These are phyloP conservation scores for Fusarium sp. DNA, from an alignment of 2,329 filamentous ascomycete genomes.

Conservation along the genomic window DNA sequence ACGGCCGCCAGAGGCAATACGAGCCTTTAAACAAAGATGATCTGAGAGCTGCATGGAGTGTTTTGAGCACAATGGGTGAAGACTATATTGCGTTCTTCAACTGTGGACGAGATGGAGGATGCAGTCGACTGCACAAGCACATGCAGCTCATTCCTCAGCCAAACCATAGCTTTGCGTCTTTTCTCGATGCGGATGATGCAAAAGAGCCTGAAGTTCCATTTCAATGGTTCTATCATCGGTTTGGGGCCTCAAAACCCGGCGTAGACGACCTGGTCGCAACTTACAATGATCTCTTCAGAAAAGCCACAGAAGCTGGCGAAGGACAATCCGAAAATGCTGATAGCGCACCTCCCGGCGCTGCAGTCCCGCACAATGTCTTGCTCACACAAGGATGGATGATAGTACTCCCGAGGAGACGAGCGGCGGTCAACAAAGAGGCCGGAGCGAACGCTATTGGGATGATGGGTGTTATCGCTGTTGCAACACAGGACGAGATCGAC, in stretches of 20 bases:
- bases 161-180: not conserved
- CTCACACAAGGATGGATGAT: not conserved
- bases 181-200: accelerated
- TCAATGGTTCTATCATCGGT: not conserved
- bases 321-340: not conserved
- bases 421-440: not conserved
- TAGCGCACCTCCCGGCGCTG: accelerated
- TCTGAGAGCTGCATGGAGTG: not conserved
- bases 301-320: accelerated
- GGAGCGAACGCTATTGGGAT: not conserved
- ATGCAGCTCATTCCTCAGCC: not conserved
- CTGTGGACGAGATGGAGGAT: not conserved
- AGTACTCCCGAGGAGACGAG: not conserved
- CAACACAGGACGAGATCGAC: not conserved
- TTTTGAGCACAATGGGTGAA: not conserved
- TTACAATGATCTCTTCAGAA: not conserved
- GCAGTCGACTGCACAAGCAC: not conserved
- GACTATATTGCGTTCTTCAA: not conserved
- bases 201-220: not conserved
- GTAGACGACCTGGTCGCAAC: accelerated
- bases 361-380: not conserved
- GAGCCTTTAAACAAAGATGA: accelerated
- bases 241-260: accelerated
- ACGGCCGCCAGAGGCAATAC: not conserved
- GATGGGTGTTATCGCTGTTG: not conserved